Conservation (phyloP, 441 rosid genomes). For the Aquilaria agallochum region DNA sequence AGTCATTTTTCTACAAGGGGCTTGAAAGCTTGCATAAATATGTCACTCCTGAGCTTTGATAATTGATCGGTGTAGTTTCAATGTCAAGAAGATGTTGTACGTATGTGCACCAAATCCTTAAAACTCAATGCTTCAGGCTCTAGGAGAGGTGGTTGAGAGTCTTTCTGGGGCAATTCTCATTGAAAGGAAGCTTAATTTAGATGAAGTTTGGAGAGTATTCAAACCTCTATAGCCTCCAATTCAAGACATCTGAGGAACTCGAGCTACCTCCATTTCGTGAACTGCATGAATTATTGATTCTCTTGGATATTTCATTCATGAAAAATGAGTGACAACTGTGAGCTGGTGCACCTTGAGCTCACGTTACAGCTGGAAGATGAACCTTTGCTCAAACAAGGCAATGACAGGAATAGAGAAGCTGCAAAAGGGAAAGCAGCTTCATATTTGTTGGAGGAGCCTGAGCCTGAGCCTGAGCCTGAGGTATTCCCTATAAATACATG, state of each 20-base stretch:
- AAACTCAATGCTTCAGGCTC: constrained; percentile 45
- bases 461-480: constrained; percentile 20
- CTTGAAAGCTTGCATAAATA: too few relatives aligned
- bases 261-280: constrained; percentile 78
- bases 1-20: too few relatives aligned
- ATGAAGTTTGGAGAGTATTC: constrained; percentile 74
- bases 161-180: constrained; percentile 80
- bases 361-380: constrained; percentile 61
- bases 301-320: constrained; percentile 64
- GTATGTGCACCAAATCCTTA: too few relatives aligned
- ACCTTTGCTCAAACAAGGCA: constrained; percentile 64
- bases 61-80: too few relatives aligned
- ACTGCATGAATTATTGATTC: constrained; percentile 69
- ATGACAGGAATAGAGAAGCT: constrained; percentile 50
- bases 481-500: constrained; percentile 29
- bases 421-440: constrained; percentile 89
- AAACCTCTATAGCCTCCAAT: constrained; percentile 81
- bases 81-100: too few relatives aligned
- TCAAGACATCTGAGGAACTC: constrained; percentile 83
- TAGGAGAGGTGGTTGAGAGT: constrained; percentile 95
- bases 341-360: constrained; percentile 51
- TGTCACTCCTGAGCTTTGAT: too few relatives aligned
- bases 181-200: constrained; percentile 65
- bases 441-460: constrained; percentile 59
- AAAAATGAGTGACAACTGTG: constrained; percentile 37